Base-by-base conservation (phyloP, 2,329 filamentous ascomycete genomes). In the Exophiala bonariae region DNA sequence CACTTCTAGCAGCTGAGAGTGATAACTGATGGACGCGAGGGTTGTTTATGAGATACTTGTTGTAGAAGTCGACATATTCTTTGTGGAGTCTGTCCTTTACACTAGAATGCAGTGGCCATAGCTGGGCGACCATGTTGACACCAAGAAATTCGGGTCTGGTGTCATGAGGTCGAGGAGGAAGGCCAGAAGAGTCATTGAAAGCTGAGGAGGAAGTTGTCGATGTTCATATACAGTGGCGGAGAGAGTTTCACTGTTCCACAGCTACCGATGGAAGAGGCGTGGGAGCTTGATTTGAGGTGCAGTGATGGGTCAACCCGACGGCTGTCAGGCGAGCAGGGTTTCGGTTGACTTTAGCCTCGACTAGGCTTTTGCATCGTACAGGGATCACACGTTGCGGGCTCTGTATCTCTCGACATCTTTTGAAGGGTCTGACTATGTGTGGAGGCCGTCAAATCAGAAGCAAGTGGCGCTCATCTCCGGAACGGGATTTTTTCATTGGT, bases 11-110 rank as follows among this genome's bases (percentile, higher is more conserved):
- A 1, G 70, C 75, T 17, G 67, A 67, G 8, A 82, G 66, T 1
- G 78, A 75, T 47, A 79, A 78, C 11, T 74, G 66, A 57, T 82
- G 78, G 2, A 79, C 77, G 57, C 78, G 77, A 52, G 76, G 75
- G 42, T 72, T 67, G 61, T 77, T 66, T 53, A 74, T 62, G 36
- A 79, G 65, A 59, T 77, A 64, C 52, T 73, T 57, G 57, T 79
- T 77, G 63, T 80, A 79, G 61, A 78, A 79, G 10, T 61, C 67
- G 38, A 70, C 72, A 56, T 80, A 80, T 47, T 78, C 73, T 1
- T 74, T 69, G 56, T 78, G 63, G 40, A 79, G 63, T 30, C 69
- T 63, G 56, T 72, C 63, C 35, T 63, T 60, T 38, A 77, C 67
- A 18, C 74, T 76, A 14, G 68, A 63, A 55, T 78, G 74, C 20